Evolutionary conservation across 371 early-diverging fungal species (phyloP).

Genomic region (Funneliformis caledonium): DNA sequence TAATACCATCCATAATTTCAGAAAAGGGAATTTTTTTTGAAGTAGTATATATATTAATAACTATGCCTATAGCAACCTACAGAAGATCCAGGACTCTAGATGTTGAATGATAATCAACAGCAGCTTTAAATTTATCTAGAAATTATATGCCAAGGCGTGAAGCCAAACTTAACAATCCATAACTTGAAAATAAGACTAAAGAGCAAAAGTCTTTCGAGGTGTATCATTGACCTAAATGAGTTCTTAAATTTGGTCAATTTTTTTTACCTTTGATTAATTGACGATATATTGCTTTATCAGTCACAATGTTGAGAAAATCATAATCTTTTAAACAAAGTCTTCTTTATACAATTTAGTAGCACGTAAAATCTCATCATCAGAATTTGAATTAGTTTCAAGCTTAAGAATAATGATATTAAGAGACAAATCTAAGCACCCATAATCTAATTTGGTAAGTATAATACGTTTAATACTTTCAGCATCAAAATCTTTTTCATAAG

Average conservation of each 20-base stretch:
- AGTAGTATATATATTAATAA: background rate
- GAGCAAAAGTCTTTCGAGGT: constrained; percentile 12
- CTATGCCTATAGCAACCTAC: constrained; percentile 6
- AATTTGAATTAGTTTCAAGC: background rate
- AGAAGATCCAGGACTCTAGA: background rate
- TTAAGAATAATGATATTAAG: background rate
- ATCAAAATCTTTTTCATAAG: no score
- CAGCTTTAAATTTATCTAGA: background rate
- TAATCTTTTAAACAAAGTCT: background rate
- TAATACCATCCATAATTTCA: constrained; percentile 5
- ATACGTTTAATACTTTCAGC: no score
- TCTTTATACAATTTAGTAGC: background rate
- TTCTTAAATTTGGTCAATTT: background rate
- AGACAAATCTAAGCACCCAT: no score
- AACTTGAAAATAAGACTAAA: constrained; percentile 18
- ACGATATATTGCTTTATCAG: constrained; percentile 2
- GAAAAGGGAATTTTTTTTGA: background rate
- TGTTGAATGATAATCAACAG: constrained; percentile 3
- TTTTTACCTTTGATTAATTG: constrained; percentile 1
- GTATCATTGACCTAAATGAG: constrained; percentile 27
- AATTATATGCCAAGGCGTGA: background rate
- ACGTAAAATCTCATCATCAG: background rate
- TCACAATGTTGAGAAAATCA: background rate
- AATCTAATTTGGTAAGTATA: no score
- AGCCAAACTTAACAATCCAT: constrained; percentile 18